phyloP scores from a whole-genome alignment of 2,329 filamentous ascomycete genomes.

The Lomentospora prolificans region DNA sequence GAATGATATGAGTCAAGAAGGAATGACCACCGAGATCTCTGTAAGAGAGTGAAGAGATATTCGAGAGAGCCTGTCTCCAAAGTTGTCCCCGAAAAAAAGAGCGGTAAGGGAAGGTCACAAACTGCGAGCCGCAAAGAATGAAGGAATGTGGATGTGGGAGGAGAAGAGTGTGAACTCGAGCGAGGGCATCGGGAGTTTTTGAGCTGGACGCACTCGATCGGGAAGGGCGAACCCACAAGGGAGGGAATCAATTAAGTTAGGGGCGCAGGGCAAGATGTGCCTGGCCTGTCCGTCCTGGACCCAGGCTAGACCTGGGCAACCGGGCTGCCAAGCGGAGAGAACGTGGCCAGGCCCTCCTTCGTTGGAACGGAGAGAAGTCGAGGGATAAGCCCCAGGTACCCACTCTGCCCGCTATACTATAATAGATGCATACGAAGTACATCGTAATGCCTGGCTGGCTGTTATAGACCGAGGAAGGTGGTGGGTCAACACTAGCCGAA shows the following conservation, averaged over 20 bases:
- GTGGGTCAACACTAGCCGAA: neutral
- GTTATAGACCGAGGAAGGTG: no score
- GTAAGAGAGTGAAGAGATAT: neutral
- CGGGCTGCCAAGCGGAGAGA: neutral
- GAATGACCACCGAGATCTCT: neutral
- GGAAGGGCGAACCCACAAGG: neutral
- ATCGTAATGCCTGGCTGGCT: no score
- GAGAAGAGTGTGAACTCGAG: neutral
- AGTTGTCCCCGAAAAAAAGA: constrained; percentile 4
- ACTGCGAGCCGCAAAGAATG: neutral
- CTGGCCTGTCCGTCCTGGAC: neutral
- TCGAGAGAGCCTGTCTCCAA: constrained; percentile 8
- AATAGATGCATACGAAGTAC: no score
- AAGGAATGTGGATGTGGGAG: neutral
- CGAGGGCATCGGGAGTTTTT: neutral
- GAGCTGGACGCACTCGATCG: neutral
- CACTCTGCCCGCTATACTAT: no score
- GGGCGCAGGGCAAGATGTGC: neutral
- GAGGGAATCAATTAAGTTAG: neutral
- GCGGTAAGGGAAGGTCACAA: neutral
- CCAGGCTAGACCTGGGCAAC: neutral
- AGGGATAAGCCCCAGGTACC: no score
- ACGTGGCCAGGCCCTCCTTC: neutral
- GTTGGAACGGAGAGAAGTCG: neutral
- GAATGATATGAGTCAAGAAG: neutral